Evolutionary conservation across 768 basidiomycete genomes (phyloP).

Genomic region (Suillus americanus): DNA sequence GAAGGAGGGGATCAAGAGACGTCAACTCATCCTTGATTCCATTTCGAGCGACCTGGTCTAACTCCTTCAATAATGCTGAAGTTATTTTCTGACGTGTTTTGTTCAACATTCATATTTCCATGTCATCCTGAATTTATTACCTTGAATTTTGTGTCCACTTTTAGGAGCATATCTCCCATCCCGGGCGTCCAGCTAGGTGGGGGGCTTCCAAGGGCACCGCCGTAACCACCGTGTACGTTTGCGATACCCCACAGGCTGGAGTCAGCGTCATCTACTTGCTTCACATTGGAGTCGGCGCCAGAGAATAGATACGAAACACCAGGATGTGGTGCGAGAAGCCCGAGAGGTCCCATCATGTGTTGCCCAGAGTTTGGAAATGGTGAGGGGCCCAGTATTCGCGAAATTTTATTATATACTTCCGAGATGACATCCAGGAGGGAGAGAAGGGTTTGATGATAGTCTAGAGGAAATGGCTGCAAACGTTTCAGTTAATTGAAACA

Average conservation of each 20-base stretch:
- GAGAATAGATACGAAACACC: slow-evolving; percentile 79
- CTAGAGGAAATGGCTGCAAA: slow-evolving; percentile 78
- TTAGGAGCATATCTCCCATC: slow-evolving; percentile 72
- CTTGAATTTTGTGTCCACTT: slow-evolving; percentile 85
- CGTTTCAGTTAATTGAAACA: slow-evolving; percentile 5
- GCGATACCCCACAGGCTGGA: slow-evolving; percentile 76
- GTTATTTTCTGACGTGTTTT: slow-evolving; percentile 69
- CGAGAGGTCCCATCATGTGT: slow-evolving; percentile 76
- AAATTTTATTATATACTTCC: slow-evolving; percentile 87
- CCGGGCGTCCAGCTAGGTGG: slow-evolving; percentile 61
- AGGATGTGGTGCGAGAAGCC: slow-evolving; percentile 73
- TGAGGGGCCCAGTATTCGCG: slow-evolving; percentile 79
- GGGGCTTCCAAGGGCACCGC: slow-evolving; percentile 43
- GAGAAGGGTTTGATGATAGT: slow-evolving; percentile 87
- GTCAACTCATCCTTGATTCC: slow-evolving; percentile 82
- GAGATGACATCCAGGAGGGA: slow-evolving; percentile 88
- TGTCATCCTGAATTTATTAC: slow-evolving; percentile 35
- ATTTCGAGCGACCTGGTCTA: slow-evolving; percentile 78
- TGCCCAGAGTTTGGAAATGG: slow-evolving; percentile 68
- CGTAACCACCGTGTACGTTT: slow-evolving; percentile 40
- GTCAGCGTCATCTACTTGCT: slow-evolving; percentile 40
- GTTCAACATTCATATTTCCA: neutral
- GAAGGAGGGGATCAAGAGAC: slow-evolving; percentile 74
- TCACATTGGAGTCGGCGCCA: slow-evolving; percentile 36
- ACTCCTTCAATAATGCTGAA: slow-evolving; percentile 74